Conservation (phyloP, 768 basidiomycete species). For the Cystoderma amianthinum region DNA sequence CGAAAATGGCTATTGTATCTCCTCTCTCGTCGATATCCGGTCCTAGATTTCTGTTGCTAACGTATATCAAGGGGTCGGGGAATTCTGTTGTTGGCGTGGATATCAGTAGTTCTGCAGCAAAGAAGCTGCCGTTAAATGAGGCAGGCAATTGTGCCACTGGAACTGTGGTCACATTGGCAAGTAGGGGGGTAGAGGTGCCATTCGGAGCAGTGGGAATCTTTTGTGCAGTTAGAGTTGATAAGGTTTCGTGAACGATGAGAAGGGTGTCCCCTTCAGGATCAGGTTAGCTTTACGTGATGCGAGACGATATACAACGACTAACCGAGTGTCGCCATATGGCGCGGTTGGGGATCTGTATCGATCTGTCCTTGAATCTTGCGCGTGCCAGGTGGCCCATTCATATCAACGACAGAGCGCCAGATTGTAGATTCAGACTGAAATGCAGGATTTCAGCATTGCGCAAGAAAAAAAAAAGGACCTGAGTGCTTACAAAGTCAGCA, state of each 20-base stretch:
- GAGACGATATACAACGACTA: conserved; percentile 2
- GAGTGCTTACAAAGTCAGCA: conserved; percentile 43
- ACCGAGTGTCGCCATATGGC: conserved; percentile 45
- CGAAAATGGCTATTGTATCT: conserved; percentile 53
- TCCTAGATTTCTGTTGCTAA: conserved; percentile 51
- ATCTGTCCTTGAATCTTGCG: conserved; percentile 52
- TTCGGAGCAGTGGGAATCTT: conserved; percentile 38
- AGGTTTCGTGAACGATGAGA: conserved; percentile 44
- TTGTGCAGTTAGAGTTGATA: conserved; percentile 47
- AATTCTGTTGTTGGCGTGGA: conserved; percentile 32
- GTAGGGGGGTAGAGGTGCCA: conserved; percentile 33
- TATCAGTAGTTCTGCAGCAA: conserved; percentile 49
- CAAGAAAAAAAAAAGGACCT: neutral
- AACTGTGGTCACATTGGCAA: conserved; percentile 38
- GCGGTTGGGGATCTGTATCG: conserved; percentile 45
- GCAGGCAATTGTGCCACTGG: conserved; percentile 21
- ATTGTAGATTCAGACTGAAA: conserved; percentile 53
- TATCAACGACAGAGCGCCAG: conserved; percentile 47
- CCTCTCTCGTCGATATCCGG: conserved; percentile 36
- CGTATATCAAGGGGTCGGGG: conserved; percentile 42
- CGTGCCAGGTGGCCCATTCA: conserved; percentile 25
- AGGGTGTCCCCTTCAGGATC: conserved; percentile 20
- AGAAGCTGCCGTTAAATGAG: conserved; percentile 33
- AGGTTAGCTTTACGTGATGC: neutral
- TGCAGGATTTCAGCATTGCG: neutral